Conservation (phyloP, 345 rosid species). For the Chamaenerion angustifolium region DNA sequence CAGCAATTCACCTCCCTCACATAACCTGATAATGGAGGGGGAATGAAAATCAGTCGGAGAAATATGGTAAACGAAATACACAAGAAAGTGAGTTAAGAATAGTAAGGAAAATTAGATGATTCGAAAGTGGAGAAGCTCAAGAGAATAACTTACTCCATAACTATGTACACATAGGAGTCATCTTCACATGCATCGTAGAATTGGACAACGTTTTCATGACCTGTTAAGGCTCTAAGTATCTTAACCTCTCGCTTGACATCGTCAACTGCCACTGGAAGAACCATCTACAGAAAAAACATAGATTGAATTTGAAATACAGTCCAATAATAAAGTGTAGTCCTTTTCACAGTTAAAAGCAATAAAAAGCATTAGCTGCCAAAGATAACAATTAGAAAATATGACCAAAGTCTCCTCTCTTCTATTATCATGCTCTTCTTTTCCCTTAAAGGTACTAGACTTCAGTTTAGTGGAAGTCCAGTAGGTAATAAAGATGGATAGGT, state of each 20-base stretch:
- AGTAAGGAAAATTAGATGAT: neutral
- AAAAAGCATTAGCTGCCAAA: too few species aligned
- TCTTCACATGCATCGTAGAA: slow-evolving; percentile 51
- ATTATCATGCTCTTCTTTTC: too few species aligned
- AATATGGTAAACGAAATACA: neutral
- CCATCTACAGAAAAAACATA: slow-evolving; percentile 23
- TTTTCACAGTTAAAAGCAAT: too few species aligned
- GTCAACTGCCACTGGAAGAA: slow-evolving; percentile 58
- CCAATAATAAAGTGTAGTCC: too few species aligned
- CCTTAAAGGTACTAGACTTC: too few species aligned
- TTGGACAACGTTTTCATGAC: slow-evolving; percentile 59
- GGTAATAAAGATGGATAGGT: too few species aligned
- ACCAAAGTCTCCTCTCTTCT: too few species aligned
- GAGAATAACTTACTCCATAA: slow-evolving; percentile 26
- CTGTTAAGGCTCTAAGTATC: slow-evolving; percentile 40
- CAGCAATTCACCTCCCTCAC: slow-evolving; percentile 43
- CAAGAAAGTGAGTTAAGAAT: neutral
- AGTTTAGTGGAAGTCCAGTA: too few species aligned
- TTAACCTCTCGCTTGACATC: slow-evolving; percentile 57
- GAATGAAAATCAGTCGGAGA: neutral
- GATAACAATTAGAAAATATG: too few species aligned
- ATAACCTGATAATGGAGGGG: slow-evolving; percentile 17
- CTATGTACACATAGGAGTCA: slow-evolving; percentile 31
- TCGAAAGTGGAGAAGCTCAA: neutral
- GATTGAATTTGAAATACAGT: too few species aligned